Percentiles rank a stretch among this genome's conserved stretches.
phyloP scores from a whole-genome alignment of 306 rosid species.

The Pyrus pyrifolia region DNA sequence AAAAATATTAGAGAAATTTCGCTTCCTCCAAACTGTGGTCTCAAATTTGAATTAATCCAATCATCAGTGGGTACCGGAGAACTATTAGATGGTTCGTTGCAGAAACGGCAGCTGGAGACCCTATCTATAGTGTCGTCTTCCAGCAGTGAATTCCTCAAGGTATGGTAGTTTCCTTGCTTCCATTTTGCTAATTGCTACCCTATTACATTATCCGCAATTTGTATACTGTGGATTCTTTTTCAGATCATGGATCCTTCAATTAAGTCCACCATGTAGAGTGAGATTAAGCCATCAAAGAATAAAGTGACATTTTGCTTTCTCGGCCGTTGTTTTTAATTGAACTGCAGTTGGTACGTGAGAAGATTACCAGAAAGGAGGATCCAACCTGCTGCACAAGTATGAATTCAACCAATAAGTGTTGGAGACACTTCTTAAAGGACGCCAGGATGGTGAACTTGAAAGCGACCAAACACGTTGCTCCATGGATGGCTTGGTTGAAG shows the following conservation, averaged over 20 bases:
- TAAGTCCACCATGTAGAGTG: not conserved
- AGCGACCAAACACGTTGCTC: not conserved
- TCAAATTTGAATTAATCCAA: not conserved
- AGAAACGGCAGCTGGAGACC: not conserved
- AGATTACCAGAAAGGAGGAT: constrained; percentile 12
- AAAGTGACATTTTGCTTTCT: not conserved
- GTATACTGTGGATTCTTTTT: not conserved
- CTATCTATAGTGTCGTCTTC: constrained; percentile 2
- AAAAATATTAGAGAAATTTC: not conserved
- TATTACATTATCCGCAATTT: not conserved
- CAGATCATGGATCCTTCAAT: not conserved
- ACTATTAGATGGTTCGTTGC: not conserved
- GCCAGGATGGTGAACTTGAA: constrained; percentile 24
- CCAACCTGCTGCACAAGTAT: constrained; percentile 41
- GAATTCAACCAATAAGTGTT: constrained; percentile 34
- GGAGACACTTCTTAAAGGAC: constrained; percentile 51
- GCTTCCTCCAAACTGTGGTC: not conserved
- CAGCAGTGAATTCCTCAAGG: constrained; percentile 8
- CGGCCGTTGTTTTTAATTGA: not conserved
- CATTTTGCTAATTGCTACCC: not conserved
- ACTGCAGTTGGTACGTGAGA: constrained; percentile 6
- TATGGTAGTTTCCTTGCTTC: not conserved
- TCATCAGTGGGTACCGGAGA: not conserved
- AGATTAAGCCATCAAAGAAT: not conserved
- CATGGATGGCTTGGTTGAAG: not conserved